Evolutionary conservation across 2,329 filamentous ascomycete species (phyloP).

Genomic region (Trichophyton schoenleinii): DNA sequence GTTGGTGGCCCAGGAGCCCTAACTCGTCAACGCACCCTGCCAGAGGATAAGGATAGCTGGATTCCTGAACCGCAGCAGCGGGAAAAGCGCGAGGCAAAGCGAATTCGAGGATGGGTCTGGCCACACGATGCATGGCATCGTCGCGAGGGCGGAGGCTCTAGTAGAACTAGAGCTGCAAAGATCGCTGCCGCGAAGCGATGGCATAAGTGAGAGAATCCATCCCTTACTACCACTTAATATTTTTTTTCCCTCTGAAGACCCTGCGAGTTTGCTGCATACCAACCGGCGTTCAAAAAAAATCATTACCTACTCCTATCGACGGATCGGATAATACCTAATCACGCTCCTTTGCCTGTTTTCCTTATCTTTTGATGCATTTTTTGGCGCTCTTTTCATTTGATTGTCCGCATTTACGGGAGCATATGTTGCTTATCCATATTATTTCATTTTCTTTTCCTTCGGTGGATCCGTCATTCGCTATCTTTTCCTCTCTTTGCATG

Average conservation of each 20-base stretch:
- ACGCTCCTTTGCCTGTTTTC: background rate
- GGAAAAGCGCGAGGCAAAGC: conserved; percentile 50
- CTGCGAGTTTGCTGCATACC: background rate
- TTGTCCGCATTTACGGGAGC: background rate
- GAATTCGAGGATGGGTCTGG: conserved; percentile 49
- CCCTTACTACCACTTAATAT: background rate
- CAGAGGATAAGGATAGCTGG: conserved; percentile 46
- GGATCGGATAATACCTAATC: background rate
- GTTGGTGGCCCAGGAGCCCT: conserved; percentile 47
- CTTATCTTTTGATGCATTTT: background rate
- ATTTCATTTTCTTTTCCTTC: too few species aligned
- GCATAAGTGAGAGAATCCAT: conserved; percentile 21
- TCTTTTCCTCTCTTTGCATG: background rate
- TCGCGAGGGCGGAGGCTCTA: conserved; percentile 36
- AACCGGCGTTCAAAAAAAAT: background rate
- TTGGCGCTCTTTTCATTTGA: background rate
- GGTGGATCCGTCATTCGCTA: too few species aligned
- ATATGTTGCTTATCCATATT: background rate
- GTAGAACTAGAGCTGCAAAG: conserved; percentile 17
- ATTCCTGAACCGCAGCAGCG: conserved; percentile 48
- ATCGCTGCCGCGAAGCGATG: conserved; percentile 22
- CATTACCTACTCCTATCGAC: background rate
- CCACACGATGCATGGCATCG: conserved; percentile 49
- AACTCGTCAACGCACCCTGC: conserved; percentile 42
- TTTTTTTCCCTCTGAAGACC: background rate